Percentiles rank a stretch among this genome's conserved stretches.
Conservation (phyloP, 2,329 filamentous ascomycete genomes). For the Arthrinium puccinioides region DNA sequence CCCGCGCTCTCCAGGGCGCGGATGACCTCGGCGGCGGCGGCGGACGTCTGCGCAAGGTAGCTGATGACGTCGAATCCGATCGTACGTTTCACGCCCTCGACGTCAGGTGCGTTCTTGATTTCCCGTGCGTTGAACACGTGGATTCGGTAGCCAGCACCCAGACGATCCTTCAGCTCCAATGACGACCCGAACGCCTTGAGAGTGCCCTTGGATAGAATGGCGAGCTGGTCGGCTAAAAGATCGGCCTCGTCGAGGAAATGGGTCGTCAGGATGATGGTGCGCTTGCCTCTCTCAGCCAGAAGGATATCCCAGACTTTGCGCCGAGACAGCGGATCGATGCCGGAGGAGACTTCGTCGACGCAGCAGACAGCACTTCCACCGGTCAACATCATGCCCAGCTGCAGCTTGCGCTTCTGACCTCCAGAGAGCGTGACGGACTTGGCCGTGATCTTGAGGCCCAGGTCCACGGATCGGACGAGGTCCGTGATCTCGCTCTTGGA, state of each 20-base stretch:
- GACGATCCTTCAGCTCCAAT: constrained; percentile 73
- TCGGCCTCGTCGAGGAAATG: constrained; percentile 95
- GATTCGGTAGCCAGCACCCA: constrained; percentile 81
- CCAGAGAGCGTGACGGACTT: constrained; percentile 74
- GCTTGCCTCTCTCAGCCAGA: constrained; percentile 69
- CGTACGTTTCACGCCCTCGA: constrained; percentile 51
- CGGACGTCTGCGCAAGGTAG: constrained; percentile 64
- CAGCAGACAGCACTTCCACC: constrained; percentile 84
- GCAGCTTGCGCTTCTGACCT: constrained; percentile 86
- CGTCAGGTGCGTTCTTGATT: constrained; percentile 36
- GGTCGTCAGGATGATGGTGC: constrained; percentile 83
- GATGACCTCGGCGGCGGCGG: constrained; percentile 65
- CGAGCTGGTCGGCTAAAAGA: constrained; percentile 80
- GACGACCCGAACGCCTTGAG: constrained; percentile 78
- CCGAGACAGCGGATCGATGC: constrained; percentile 77
- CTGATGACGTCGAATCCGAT: constrained; percentile 63
- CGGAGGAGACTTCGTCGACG: constrained; percentile 85
- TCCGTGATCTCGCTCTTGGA: constrained; percentile 50
- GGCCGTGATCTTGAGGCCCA: constrained; percentile 66
- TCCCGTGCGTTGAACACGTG: constrained; percentile 58
- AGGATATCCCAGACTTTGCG: constrained; percentile 94
- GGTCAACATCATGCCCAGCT: constrained; percentile 92
- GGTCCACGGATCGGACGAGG: constrained; percentile 65
- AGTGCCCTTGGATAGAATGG: constrained; percentile 76
- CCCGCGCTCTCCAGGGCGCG: constrained; percentile 57